Evolutionary conservation across 2,329 filamentous ascomycete species (phyloP).

Genomic region (Fusarium mexicanum): DNA sequence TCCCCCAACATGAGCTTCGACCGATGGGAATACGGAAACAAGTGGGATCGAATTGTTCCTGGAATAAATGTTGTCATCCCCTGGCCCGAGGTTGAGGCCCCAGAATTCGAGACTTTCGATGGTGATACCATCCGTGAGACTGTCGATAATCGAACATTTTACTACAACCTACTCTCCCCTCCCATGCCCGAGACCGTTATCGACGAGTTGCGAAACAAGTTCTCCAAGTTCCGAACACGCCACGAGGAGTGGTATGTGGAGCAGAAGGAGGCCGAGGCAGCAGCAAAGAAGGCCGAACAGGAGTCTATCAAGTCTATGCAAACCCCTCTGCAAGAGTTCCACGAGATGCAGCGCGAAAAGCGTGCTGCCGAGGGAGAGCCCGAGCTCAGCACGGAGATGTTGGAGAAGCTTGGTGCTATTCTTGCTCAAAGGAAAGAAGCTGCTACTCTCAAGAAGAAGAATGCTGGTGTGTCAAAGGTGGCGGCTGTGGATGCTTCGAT

Average conservation of each 20-base stretch:
- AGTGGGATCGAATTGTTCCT: constrained; percentile 69
- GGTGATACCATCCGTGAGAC: constrained; percentile 80
- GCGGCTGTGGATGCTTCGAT: constrained; percentile 27
- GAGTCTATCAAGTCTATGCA: constrained; percentile 54
- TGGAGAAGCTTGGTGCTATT: constrained; percentile 69
- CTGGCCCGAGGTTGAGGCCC: constrained; percentile 71
- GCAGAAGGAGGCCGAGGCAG: constrained; percentile 69
- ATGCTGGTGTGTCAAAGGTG: constrained; percentile 50
- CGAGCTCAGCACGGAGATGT: constrained; percentile 65
- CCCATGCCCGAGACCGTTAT: constrained; percentile 84
- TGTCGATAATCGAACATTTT: constrained; percentile 78
- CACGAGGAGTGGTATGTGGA: constrained; percentile 80
- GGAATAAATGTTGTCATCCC: constrained; percentile 79
- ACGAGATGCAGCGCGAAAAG: constrained; percentile 62
- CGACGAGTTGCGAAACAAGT: constrained; percentile 87
- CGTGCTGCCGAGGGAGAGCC: constrained; percentile 65
- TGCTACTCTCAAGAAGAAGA: constrained; percentile 51
- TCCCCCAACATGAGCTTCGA: constrained; percentile 54
- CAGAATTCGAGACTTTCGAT: constrained; percentile 62
- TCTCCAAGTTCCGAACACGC: constrained; percentile 81
- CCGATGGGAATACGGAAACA: constrained; percentile 53
- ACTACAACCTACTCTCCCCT: constrained; percentile 78
- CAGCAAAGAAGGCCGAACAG: constrained; percentile 50
- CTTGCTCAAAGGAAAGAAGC: constrained; percentile 64
- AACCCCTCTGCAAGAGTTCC: constrained; percentile 69